These are phyloP conservation scores for Pseudocercospora crystallina DNA, from an alignment of 2,329 filamentous ascomycete species.

Conservation along the genomic window DNA sequence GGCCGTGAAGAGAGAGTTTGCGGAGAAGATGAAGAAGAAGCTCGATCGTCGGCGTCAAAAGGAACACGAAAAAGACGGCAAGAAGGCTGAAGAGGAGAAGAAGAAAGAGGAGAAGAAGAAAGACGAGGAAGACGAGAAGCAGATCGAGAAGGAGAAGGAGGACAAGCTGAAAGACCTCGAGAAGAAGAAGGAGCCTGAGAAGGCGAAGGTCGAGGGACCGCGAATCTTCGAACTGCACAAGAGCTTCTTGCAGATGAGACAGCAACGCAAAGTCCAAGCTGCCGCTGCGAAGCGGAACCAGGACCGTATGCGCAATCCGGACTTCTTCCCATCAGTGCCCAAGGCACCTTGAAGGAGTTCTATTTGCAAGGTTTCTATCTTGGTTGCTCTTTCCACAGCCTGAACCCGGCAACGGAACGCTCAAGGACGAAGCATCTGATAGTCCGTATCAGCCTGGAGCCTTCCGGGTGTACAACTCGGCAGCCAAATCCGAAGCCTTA, in stretches of 20 bases:
- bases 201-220: slow-evolving; percentile 64
- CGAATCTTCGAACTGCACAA: slow-evolving; percentile 82
- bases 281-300: slow-evolving; percentile 78
- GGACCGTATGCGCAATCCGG: slow-evolving; percentile 75
- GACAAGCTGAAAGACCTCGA: slow-evolving; percentile 42
- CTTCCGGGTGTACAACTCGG: no score
- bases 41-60: slow-evolving; percentile 41
- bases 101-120: slow-evolving; percentile 78
- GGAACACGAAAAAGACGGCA: slow-evolving; percentile 55
- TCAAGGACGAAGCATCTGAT: no score
- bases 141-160: slow-evolving; percentile 44
- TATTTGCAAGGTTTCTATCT: no score
- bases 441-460: no score
- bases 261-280: slow-evolving; percentile 75
- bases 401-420: no score
- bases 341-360: slow-evolving; percentile 7
- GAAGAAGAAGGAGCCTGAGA: slow-evolving; percentile 60
- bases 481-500: no score
- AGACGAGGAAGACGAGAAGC: slow-evolving; percentile 55
- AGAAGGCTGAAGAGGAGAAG: slow-evolving; percentile 65
- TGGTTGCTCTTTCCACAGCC: no score
- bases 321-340: slow-evolving; percentile 71
- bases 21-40: slow-evolving; percentile 48
- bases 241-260: slow-evolving; percentile 85
- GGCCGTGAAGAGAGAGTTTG: slow-evolving; percentile 51